Evolutionary conservation across 768 basidiomycete species (phyloP).

Genomic region (Paxillus rubicundulus): DNA sequence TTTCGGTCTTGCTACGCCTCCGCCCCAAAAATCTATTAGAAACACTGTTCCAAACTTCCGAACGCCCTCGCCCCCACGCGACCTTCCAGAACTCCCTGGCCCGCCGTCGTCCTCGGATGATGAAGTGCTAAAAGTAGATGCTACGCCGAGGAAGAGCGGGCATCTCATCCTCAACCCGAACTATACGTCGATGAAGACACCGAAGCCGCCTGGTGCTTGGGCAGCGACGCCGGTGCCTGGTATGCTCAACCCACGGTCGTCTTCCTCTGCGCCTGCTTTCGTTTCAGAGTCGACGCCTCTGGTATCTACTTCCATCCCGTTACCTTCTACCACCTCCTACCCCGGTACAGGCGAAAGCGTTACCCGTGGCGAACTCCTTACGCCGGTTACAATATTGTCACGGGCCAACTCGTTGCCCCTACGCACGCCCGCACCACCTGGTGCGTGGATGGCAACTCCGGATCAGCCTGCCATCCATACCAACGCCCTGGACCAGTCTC

Average conservation of each 20-base stretch:
- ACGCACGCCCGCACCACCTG: constrained; percentile 67
- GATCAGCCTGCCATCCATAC: constrained; percentile 26
- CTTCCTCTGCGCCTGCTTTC: constrained; percentile 18
- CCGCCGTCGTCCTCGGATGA: constrained; percentile 58
- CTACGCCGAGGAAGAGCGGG: constrained; percentile 20
- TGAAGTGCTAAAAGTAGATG: constrained; percentile 35
- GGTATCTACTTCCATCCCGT: constrained; percentile 24
- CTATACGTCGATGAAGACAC: constrained; percentile 41
- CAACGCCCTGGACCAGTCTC: constrained; percentile 25
- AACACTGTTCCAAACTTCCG: constrained; percentile 48
- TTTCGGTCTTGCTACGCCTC: constrained; percentile 45
- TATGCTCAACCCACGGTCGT: constrained; percentile 10
- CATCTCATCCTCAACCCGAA: constrained; percentile 18
- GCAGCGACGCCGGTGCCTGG: constrained; percentile 37
- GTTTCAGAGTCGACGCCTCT: constrained; percentile 27
- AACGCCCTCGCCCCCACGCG: constrained; percentile 62
- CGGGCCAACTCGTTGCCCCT: constrained; percentile 44
- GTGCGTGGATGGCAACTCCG: constrained; percentile 65
- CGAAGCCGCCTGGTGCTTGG: constrained; percentile 48
- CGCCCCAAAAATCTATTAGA: constrained; percentile 40
- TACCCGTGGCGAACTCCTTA: constrained; percentile 30
- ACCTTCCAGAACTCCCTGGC: constrained; percentile 63
- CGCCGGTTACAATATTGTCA: constrained; percentile 50
- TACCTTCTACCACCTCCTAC: constrained; percentile 15
- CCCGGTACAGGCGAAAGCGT: constrained; percentile 15